phyloP scores from a whole-genome alignment of 768 basidiomycete species.

The Podaxis carcinomalis region DNA sequence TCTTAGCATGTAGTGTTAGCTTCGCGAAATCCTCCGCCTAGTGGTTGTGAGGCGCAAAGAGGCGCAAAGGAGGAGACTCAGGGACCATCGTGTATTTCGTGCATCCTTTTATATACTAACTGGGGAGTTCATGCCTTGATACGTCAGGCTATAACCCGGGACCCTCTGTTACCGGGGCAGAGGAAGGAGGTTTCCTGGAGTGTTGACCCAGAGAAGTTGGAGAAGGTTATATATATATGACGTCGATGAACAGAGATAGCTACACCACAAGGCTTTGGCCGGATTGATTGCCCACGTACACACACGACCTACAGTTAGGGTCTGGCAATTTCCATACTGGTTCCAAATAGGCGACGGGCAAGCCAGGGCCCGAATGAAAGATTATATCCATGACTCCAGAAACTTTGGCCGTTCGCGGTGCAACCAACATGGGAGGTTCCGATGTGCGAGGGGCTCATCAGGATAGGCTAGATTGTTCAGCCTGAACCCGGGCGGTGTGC shows the following conservation, averaged over 20 bases:
- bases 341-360: not conserved
- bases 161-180: not conserved
- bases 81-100: not conserved
- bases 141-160: not conserved
- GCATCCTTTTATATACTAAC: not conserved
- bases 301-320: not conserved
- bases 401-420: not conserved
- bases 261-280: not conserved
- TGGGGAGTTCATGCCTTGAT: not conserved
- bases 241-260: not conserved
- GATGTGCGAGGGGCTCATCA: not conserved
- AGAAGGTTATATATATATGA: not conserved
- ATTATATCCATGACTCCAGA: not conserved
- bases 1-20: not conserved
- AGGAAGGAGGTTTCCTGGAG: not conserved
- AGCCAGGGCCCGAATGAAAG: not conserved
- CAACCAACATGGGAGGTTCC: not conserved
- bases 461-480: not conserved
- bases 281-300: not conserved
- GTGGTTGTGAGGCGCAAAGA: not conserved
- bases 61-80: not conserved
- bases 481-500: not conserved
- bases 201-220: not conserved
- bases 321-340: not conserved
- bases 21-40: not conserved